phyloP scores from a whole-genome alignment of 768 basidiomycete genomes.

The Mycena floridula region DNA sequence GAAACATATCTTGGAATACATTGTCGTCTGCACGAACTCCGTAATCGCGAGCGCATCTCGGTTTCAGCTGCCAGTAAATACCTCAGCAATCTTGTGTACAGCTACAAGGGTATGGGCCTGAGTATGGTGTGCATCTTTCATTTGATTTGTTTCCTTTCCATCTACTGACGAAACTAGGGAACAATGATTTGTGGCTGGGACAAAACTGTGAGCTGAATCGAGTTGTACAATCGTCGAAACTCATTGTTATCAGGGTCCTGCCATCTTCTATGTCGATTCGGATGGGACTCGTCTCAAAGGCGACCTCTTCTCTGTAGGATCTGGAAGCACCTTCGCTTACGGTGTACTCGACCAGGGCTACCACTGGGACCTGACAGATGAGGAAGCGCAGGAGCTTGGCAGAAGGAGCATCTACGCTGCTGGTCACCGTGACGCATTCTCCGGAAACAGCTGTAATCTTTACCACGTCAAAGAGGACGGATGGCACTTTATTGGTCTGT shows the following conservation, averaged over 20 bases:
- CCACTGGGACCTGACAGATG: slow-evolving; percentile 86
- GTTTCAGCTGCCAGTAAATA: slow-evolving; percentile 99
- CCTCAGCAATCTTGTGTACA: slow-evolving; percentile 93
- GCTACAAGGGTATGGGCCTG: slow-evolving; percentile 98
- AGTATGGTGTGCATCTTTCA: slow-evolving; percentile 73
- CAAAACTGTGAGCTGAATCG: slow-evolving; percentile 66
- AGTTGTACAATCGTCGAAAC: not conserved
- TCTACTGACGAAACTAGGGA: slow-evolving; percentile 45
- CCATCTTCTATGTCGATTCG: slow-evolving; percentile 96
- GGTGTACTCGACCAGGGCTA: slow-evolving; percentile 97
- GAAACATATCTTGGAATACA: slow-evolving; percentile 99
- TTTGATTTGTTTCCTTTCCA: not conserved
- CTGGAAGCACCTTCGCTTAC: slow-evolving; percentile 98
- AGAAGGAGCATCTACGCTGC: slow-evolving; percentile 94
- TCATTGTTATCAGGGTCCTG: slow-evolving; percentile 58
- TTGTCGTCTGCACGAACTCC: slow-evolving; percentile 92
- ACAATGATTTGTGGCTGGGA: slow-evolving; percentile 99
- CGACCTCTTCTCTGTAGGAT: slow-evolving; percentile 97
- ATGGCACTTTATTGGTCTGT: slow-evolving; percentile 90
- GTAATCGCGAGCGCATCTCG: slow-evolving; percentile 95
- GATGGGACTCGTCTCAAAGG: slow-evolving; percentile 95
- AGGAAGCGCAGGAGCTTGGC: slow-evolving; percentile 92
- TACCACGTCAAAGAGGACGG: slow-evolving; percentile 94
- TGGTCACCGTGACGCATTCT: slow-evolving; percentile 93
- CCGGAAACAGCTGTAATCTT: slow-evolving; percentile 92